Evolutionary conservation across 495 filamentous ascomycete species (phyloP).

Genomic region (Paragyromitra xinjiangensis): DNA sequence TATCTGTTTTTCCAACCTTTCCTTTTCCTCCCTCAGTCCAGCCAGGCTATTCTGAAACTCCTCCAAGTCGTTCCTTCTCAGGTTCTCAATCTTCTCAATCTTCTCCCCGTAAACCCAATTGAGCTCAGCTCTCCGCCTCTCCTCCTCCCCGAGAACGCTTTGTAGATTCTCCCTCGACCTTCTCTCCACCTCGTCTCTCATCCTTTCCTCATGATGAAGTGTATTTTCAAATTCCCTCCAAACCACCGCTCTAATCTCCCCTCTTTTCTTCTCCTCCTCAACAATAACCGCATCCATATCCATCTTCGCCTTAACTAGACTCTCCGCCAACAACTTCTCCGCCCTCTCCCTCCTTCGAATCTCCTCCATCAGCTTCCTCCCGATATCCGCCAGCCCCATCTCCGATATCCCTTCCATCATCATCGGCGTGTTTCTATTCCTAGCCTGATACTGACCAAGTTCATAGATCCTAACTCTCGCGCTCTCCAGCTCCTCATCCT

Average conservation of each 20-base stretch:
- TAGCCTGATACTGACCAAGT: slow-evolving; percentile 1
- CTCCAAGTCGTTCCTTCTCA: slow-evolving; percentile 36
- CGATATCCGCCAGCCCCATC: slow-evolving; percentile 46
- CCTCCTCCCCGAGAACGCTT: slow-evolving; percentile 43
- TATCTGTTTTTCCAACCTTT: slow-evolving; percentile 40
- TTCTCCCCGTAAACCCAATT: slow-evolving; percentile 45
- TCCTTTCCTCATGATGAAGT: slow-evolving; percentile 32
- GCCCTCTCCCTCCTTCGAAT: slow-evolving; percentile 39
- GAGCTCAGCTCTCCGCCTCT: slow-evolving; percentile 51
- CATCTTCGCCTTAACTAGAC: slow-evolving; percentile 15
- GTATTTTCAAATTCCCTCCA: slow-evolving; percentile 46
- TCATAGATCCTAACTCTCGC: slow-evolving; percentile 35
- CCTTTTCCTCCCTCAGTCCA: slow-evolving; percentile 33
- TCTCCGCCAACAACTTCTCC: slow-evolving; percentile 44
- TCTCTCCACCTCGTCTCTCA: slow-evolving; percentile 35
- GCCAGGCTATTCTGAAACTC: slow-evolving; percentile 29
- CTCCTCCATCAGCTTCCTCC: slow-evolving; percentile 45
- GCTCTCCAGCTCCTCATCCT: slow-evolving; percentile 49
- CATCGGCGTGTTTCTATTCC: slow-evolving; percentile 13
- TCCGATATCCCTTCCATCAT: slow-evolving; percentile 39
- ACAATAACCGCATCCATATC: slow-evolving; percentile 36
- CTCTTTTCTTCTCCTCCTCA: slow-evolving; percentile 41
- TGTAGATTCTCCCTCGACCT: slow-evolving; percentile 46
- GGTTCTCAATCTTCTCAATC: slow-evolving; percentile 38
- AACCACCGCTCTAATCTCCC: slow-evolving; percentile 26